Evolutionary conservation across 2,329 filamentous ascomycete species (phyloP), one percentile per base, ranked within the genome.

Genomic region (Aspergillus brunneoviolaceus): DNA sequence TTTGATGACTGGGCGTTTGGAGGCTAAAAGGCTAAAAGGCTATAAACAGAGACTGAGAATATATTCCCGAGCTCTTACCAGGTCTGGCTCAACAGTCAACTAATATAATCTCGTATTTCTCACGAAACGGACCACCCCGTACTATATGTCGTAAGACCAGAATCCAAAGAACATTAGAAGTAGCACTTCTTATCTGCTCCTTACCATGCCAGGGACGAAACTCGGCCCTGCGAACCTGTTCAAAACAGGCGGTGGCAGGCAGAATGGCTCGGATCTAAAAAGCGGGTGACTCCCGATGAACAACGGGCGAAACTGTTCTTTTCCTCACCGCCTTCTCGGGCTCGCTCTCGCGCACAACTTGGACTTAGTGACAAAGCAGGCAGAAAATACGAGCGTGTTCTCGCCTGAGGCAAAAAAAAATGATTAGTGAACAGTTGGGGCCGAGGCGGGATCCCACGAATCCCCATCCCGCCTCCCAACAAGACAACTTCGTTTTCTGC

Each of bases 341-440:
- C 33, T 35, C 12, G 12, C 33, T 11, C 33, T 12, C 14, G 11
- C 39, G n/a, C 39, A 16, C 16, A 2, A 9, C 21, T 21, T 21
- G 21, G 21, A 21, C 21, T 21, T 2, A 21, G 7, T 45, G 39
- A 45, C 39, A 45, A 45, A 45, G 39, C 39, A 19, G 16, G 39
- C 33, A 19, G 14, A 45, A 45, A 19, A 45, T 45, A 45, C 39
- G 39, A 45, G 39, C 39, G 14, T 19, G n/a, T 19, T 14, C 6
- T 45, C 5, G 39, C 39, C 39, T 45, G 14, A 45, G 39, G 39
- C 14, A 12, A 45, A 45, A 19, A 45, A 45, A 45, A 45, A 16
- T 53, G 59, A 58, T 61, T 61, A 61, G 59, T 61, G 59, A 61
- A 58, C 59, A 58, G 5, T 35, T 56, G 55, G 59, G 58, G 55